Evolutionary conservation across 2,329 filamentous ascomycete genomes (phyloP).

Genomic region (Lasiodiplodia gonubiensis): DNA sequence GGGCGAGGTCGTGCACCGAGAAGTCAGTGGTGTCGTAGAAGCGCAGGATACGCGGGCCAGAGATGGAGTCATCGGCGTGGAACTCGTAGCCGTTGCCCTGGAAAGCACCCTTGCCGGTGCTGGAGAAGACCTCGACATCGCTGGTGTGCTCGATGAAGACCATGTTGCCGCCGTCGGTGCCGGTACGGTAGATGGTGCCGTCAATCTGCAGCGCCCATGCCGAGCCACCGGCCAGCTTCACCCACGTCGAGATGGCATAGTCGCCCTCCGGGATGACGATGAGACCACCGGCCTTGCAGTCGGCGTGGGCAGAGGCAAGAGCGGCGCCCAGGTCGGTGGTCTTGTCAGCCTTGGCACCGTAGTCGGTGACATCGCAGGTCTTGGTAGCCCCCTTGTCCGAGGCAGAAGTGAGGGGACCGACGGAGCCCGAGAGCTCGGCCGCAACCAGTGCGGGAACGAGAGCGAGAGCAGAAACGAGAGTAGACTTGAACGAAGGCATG

Average conservation of each 20-base stretch:
- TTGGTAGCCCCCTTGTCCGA: slow-evolving; percentile 54
- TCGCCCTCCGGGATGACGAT: slow-evolving; percentile 55
- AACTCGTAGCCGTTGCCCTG: slow-evolving; percentile 60
- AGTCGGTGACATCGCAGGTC: slow-evolving; percentile 59
- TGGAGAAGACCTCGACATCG: slow-evolving; percentile 62
- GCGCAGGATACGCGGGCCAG: slow-evolving; percentile 54
- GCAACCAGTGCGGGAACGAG: slow-evolving; percentile 34
- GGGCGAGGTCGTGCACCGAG: slow-evolving; percentile 56
- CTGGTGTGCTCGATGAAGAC: slow-evolving; percentile 56
- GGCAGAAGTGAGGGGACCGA: slow-evolving; percentile 41
- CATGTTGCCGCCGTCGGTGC: slow-evolving; percentile 59
- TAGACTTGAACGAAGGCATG: slow-evolving; percentile 37
- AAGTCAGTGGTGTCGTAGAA: slow-evolving; percentile 54
- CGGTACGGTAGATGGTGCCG: slow-evolving; percentile 59
- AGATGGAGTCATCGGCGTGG: slow-evolving; percentile 49
- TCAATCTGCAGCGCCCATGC: slow-evolving; percentile 60
- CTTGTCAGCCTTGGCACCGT: slow-evolving; percentile 59
- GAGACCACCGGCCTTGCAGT: slow-evolving; percentile 58
- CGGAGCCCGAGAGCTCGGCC: slow-evolving; percentile 43
- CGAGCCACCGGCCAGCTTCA: slow-evolving; percentile 53
- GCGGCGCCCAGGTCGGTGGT: slow-evolving; percentile 59
- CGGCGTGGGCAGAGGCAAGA: slow-evolving; percentile 56
- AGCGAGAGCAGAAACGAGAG: slow-evolving; percentile 35
- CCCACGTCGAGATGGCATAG: slow-evolving; percentile 59
- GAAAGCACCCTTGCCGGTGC: slow-evolving; percentile 57